Evolutionary conservation across 441 rosid genomes (phyloP), one percentile per base, ranked within the genome.

Genomic region (Adansonia grandidieri): DNA sequence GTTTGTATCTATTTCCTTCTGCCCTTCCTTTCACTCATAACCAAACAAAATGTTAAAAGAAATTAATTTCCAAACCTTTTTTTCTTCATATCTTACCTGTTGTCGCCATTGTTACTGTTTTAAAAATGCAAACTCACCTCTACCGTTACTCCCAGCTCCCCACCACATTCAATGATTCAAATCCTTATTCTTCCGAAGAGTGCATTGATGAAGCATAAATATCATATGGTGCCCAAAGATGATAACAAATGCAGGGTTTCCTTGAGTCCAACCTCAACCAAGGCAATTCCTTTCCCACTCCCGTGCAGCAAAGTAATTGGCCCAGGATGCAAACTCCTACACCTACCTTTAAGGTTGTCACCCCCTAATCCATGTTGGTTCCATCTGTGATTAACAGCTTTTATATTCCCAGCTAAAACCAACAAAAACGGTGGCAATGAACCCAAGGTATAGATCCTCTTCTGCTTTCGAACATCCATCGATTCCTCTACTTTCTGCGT

Each of bases 341-440:
- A 90, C 73, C 78, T 82, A 1, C 93, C 93, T 74, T 87, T 87
- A 37, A 90, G 72, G n/a, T 90, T 90, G 53, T 90, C 93, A 2
- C 91, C 93, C 0, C 93, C 93, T 63, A 90, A 68, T 3, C 93
- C 93, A 74, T 90, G 93, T 73, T 90, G 93, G 77, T 90, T 90
- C 93, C 93, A 90, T 57, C 90, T 82, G 51, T 90, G 93, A 73
- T 90, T 83, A 4, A 90, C 91, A 1, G 80, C 86, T 76, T 87
- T 86, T 6, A 90, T 86, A 15, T 87, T 84, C 61, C 93, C 93
- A 0, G 88, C 93, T 75, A 90, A 74, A 13, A 88, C 91, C 78
- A 90, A 61, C 79, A 88, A 74, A 82, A 88, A 88, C 1, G 93
- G 93, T 1, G 91, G 93, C 85, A 88, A 65, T 9, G 91, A 88